phyloP scores from a whole-genome alignment of 352 stramenopile genomes.

The Poterioochromonas sp. region DNA sequence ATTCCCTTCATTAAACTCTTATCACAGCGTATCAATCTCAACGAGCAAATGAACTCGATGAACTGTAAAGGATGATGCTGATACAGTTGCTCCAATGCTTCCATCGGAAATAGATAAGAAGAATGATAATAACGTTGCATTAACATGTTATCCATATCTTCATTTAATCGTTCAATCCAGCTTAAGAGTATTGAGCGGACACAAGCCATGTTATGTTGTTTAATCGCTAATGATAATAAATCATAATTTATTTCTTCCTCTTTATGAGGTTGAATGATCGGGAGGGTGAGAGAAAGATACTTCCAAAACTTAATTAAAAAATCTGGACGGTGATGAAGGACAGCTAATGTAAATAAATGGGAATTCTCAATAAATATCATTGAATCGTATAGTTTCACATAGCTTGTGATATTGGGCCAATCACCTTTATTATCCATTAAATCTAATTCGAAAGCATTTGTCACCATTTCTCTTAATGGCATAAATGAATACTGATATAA shows the following conservation, averaged over 20 bases:
- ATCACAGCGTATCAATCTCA: background rate
- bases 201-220: background rate
- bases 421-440: background rate
- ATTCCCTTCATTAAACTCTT: background rate
- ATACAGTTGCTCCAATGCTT: background rate
- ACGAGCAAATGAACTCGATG: background rate
- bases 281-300: background rate
- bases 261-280: background rate
- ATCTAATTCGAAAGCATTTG: background rate
- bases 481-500: background rate
- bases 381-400: background rate
- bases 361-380: conserved; percentile 5
- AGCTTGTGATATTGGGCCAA: background rate
- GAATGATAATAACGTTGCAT: background rate
- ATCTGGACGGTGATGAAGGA: background rate
- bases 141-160: background rate
- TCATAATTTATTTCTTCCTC: background rate
- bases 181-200: background rate
- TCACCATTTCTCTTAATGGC: background rate
- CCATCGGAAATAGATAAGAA: background rate
- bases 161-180: background rate
- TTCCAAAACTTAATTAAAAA: background rate
- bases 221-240: background rate
- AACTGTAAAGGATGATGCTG: background rate
- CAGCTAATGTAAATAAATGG: background rate